Percentiles rank a stretch among this genome's conserved stretches.
Conservation (phyloP, 2,329 filamentous ascomycete genomes). For the Calonectria ilicicola region DNA sequence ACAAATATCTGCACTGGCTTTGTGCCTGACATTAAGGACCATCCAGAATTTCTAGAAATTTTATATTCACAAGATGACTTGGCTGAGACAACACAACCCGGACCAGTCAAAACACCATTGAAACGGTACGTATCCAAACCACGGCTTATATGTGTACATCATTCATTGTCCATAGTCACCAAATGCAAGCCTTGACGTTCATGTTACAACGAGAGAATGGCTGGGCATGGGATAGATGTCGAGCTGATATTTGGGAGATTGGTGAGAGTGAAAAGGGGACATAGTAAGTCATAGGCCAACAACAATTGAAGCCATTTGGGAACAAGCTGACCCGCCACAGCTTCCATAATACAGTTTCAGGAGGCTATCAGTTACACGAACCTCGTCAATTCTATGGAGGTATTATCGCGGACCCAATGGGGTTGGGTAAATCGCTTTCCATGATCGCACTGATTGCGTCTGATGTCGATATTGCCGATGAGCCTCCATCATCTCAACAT, state of each 20-base stretch:
- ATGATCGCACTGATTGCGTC: slow-evolving; percentile 55
- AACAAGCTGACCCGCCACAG: neutral
- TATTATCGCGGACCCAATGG: slow-evolving; percentile 59
- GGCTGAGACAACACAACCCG: neutral
- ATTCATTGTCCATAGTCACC: neutral
- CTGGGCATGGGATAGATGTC: neutral
- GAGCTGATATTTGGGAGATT: neutral
- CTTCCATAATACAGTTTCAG: neutral
- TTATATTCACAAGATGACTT: neutral
- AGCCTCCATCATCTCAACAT: neutral
- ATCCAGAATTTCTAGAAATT: no score
- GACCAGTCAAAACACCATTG: neutral
- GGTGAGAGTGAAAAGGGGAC: neutral
- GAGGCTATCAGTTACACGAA: slow-evolving; percentile 27
- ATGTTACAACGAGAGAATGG: slow-evolving; percentile 1
- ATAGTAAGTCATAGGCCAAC: neutral
- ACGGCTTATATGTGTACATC: no score
- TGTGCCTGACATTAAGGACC: no score
- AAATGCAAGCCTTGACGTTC: slow-evolving; percentile 11
- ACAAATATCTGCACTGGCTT: no score
- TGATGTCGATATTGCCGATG: neutral
- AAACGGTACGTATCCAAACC: neutral
- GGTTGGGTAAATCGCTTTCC: slow-evolving; percentile 56
- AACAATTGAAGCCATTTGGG: neutral
- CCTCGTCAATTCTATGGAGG: slow-evolving; percentile 53